These are phyloP conservation scores for Ganoderma lucidum DNA, from an alignment of 1,284 basidiomycete genomes.

Conservation along the genomic window DNA sequence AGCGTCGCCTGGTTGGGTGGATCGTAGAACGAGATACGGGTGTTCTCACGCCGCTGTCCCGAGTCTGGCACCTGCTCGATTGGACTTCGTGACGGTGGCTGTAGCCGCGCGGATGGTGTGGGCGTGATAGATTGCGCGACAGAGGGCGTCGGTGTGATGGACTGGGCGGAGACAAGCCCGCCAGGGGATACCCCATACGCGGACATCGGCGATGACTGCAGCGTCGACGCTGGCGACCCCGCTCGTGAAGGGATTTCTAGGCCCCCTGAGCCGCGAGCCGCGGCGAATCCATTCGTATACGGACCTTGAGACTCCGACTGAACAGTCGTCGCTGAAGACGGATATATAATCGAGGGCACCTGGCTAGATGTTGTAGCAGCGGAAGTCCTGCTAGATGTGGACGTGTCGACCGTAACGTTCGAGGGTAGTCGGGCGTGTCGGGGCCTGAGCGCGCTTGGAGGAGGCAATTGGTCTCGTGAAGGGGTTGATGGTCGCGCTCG, in stretches of 20 bases:
- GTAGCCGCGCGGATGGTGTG: slow-evolving; percentile 26
- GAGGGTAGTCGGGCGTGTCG: slow-evolving; percentile 47
- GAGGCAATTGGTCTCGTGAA: slow-evolving; percentile 34
- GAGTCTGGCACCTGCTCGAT: slow-evolving; percentile 33
- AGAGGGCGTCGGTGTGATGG: slow-evolving; percentile 27
- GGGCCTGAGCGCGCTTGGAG: slow-evolving; percentile 47
- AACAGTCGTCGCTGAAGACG: slow-evolving; percentile 31
- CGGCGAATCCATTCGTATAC: slow-evolving; percentile 31
- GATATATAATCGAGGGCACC: slow-evolving; percentile 38
- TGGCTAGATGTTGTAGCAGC: slow-evolving; percentile 35
- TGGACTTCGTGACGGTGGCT: slow-evolving; percentile 33
- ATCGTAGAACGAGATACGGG: slow-evolving; percentile 83
- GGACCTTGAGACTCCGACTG: slow-evolving; percentile 22
- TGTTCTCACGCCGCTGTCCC: slow-evolving; percentile 60
- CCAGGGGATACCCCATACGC: slow-evolving; percentile 33
- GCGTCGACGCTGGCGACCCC: slow-evolving; percentile 34
- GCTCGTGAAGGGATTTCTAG: slow-evolving; percentile 39
- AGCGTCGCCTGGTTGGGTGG: slow-evolving; percentile 75
- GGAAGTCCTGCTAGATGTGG: slow-evolving; percentile 36
- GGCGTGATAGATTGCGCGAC: slow-evolving; percentile 17
- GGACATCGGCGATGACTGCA: slow-evolving; percentile 38
- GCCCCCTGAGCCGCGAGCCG: slow-evolving; percentile 27
- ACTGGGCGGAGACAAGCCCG: slow-evolving; percentile 7
- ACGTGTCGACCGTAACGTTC: slow-evolving; percentile 37
- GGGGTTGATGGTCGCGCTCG: slow-evolving; percentile 37